A percentile compares a stretch with the other conserved stretches of the same genome.
Evolutionary conservation across 2,329 filamentous ascomycete species (phyloP).

Genomic region (Neonectria coccinea): DNA sequence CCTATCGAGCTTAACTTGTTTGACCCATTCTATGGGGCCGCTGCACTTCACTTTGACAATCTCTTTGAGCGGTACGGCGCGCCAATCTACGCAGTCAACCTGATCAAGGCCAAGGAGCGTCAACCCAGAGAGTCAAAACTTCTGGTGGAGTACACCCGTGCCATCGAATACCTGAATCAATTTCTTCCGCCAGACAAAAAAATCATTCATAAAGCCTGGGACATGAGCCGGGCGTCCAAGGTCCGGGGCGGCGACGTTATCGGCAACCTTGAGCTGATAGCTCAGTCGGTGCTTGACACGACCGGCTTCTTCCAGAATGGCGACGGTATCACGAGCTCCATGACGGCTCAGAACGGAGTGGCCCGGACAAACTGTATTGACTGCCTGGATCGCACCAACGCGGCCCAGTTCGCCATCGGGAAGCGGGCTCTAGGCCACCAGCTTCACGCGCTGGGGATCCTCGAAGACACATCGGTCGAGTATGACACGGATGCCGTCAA

Average conservation of each 20-base stretch:
- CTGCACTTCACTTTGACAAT: conserved; percentile 94
- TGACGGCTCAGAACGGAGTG: conserved; percentile 87
- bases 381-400: conserved; percentile 96
- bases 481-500: conserved; percentile 98
- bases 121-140: conserved; percentile 93
- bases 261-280: conserved; percentile 87
- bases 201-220: conserved; percentile 95
- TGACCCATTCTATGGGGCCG: conserved; percentile 94
- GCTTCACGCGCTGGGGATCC: conserved; percentile 89
- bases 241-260: conserved; percentile 94
- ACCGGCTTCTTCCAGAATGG: conserved; percentile 98
- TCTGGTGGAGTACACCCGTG: conserved; percentile 85
- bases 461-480: conserved; percentile 81
- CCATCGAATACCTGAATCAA: conserved; percentile 93
- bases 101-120: conserved; percentile 90
- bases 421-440: conserved; percentile 94
- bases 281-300: conserved; percentile 83
- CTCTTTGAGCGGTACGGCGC: conserved; percentile 93
- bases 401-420: conserved; percentile 96
- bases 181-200: conserved; percentile 86
- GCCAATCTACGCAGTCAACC: conserved; percentile 89
- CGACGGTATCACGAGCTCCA: conserved; percentile 71
- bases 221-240: conserved; percentile 97
- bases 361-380: conserved; percentile 98
- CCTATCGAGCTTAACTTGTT: conserved; percentile 96